A percentile compares a stretch with the other conserved stretches of the same genome.
Evolutionary conservation across 2,329 filamentous ascomycete genomes (phyloP).

Genomic region (Stemphylium vesicarium): DNA sequence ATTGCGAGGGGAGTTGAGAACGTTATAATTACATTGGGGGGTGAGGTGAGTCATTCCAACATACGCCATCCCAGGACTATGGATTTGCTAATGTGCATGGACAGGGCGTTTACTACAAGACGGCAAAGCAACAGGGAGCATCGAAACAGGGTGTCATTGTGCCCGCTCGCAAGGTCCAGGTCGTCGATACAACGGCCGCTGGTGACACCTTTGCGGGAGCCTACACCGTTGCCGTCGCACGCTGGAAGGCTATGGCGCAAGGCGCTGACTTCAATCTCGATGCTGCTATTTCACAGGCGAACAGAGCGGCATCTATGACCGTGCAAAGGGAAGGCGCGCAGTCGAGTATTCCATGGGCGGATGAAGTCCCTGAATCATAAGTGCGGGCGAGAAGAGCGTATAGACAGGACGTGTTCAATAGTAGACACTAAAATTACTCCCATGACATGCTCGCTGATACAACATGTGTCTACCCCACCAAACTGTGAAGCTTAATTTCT

Average conservation of each 20-base stretch:
- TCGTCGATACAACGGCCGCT: slow-evolving; percentile 92
- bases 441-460: no score
- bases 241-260: slow-evolving; percentile 50
- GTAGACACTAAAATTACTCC: no score
- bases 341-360: slow-evolving; percentile 69
- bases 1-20: slow-evolving; percentile 72
- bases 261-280: slow-evolving; percentile 58
- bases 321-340: slow-evolving; percentile 70
- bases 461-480: no score
- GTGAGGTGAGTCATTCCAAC: slow-evolving; percentile 62
- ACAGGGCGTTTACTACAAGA: slow-evolving; percentile 52
- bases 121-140: slow-evolving; percentile 53
- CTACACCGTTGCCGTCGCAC: slow-evolving; percentile 76
- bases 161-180: slow-evolving; percentile 71
- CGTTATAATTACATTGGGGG: slow-evolving; percentile 84
- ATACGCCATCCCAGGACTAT: no score
- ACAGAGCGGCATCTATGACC: slow-evolving; percentile 68
- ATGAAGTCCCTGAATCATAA: slow-evolving; percentile 54
- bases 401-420: no score
- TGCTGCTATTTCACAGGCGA: slow-evolving; percentile 66
- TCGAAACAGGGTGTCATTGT: slow-evolving; percentile 56
- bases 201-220: slow-evolving; percentile 94
- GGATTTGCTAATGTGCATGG: slow-evolving; percentile 29
- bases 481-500: no score
- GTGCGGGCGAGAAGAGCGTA: no score